Base-by-base conservation (phyloP, 2,329 filamentous ascomycete genomes). In the Fusarium heterosporum region DNA sequence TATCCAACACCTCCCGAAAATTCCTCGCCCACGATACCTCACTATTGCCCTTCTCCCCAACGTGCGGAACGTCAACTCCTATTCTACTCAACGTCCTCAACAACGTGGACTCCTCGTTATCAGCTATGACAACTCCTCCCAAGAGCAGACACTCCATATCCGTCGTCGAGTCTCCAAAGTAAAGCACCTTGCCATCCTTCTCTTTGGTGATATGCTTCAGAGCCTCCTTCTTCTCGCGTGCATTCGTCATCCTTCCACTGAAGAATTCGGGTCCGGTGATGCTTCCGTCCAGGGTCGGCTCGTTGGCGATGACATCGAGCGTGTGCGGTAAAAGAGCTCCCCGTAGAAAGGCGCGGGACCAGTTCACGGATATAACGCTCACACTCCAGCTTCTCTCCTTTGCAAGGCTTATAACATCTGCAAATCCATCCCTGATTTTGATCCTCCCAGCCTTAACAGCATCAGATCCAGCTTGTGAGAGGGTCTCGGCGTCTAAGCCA, bases 131-230 rank as follows among this genome's bases (percentile, higher is more conserved):
- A 22, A 87, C 74, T 6, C 85, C 86, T 8, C 76, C 74, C 22
- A 74, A 71, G 6, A 86, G 66, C 36, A 88, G 73, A 59, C 85
- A 88, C 70, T 83, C 81, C 55, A 88, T 73, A 71, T 88, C 86
- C 3, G 85, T 87, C 3, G 80, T 80, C 28, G 85, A 87, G 72
- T 88, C 86, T 9, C 86, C 86, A 72, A 87, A 82, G 75, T 88
- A 88, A n/a, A 85, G 72, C n/a, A 78, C 70, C 55, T 66, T 55
- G 2, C 56, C 64, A 6, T 71, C 64, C 13, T 53, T 50, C 13
- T 70, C 70, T 8, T 54, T 54, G 30, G 43, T 61, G 30, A 80
- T 65, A 8, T 74, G 68, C n/a, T 72, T 54, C 58, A 85, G 69
- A 4, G 78, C 81, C 12, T 76, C 73, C 17, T 80, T 68, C 75